Evolutionary conservation across 164 flowering plant species (phyloP).

Genomic region (grape (Vitis vinifera)): ASM3070453v1 NC_081821.1:3293001-3293500

Average conservation of each 20-base stretch:
- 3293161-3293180: slow-evolving; percentile 91
- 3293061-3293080: slow-evolving; percentile 92
- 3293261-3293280: slow-evolving; percentile 93
- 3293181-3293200: slow-evolving; percentile 85
- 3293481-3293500: slow-evolving; percentile 88
- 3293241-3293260: slow-evolving; percentile 89
- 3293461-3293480: slow-evolving; percentile 90
- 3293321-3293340: slow-evolving; percentile 89
- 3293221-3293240: slow-evolving; percentile 94
- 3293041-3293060: slow-evolving; percentile 94
- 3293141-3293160: slow-evolving; percentile 88
- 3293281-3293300: slow-evolving; percentile 91
- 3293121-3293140: slow-evolving; percentile 86
- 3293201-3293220: slow-evolving; percentile 93
- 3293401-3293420: slow-evolving; percentile 94
- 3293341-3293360: slow-evolving; percentile 87
- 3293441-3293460: slow-evolving; percentile 93
- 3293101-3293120: slow-evolving; percentile 85
- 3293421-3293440: slow-evolving; percentile 92
- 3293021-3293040: slow-evolving; percentile 87
- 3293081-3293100: slow-evolving; percentile 91
- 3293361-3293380: slow-evolving; percentile 92
- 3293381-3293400: slow-evolving; percentile 80
- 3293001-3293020: slow-evolving; percentile 93
- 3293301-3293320: slow-evolving; percentile 85